These are phyloP conservation scores for Cyclotella atomus DNA, from an alignment of 108 stramenopile genomes.

Conservation along the genomic window DNA sequence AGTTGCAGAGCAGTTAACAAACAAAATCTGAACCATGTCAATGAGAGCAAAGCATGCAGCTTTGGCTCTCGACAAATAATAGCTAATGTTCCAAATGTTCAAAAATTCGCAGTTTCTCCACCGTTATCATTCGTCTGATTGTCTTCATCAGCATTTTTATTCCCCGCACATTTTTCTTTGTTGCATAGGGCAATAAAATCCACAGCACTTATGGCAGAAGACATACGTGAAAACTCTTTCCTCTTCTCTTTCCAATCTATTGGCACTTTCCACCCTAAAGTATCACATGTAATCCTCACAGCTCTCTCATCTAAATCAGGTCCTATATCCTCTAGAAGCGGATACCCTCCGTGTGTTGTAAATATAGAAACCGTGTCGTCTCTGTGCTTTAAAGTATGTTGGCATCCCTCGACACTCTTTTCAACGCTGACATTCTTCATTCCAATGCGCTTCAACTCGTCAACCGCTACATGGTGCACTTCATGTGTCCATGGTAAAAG, in stretches of 20 bases:
- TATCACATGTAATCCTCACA: slow-evolving; percentile 8
- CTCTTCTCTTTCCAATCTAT: slow-evolving; percentile 1
- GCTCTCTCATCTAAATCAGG: background rate
- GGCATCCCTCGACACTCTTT: slow-evolving; percentile 1
- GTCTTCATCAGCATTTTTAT: background rate
- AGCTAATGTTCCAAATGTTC: no score
- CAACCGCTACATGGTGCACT: background rate
- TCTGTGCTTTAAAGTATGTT: background rate
- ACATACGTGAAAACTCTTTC: background rate
- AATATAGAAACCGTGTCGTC: background rate
- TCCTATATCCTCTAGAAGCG: slow-evolving; percentile 4
- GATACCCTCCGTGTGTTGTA: slow-evolving; percentile 8
- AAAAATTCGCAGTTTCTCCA: background rate
- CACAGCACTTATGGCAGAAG: background rate
- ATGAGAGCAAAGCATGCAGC: no score
- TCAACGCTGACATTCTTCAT: background rate
- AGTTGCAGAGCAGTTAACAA: no score
- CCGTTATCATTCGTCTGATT: background rate
- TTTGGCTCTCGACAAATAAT: no score
- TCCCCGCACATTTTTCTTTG: background rate
- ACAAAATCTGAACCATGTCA: no score
- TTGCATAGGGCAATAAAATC: background rate
- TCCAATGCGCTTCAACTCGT: background rate
- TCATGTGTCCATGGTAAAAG: slow-evolving; percentile 1
- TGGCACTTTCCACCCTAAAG: background rate